Conservation (phyloP, 345 rosid species). For the Rhodamnia rubescens region DNA sequence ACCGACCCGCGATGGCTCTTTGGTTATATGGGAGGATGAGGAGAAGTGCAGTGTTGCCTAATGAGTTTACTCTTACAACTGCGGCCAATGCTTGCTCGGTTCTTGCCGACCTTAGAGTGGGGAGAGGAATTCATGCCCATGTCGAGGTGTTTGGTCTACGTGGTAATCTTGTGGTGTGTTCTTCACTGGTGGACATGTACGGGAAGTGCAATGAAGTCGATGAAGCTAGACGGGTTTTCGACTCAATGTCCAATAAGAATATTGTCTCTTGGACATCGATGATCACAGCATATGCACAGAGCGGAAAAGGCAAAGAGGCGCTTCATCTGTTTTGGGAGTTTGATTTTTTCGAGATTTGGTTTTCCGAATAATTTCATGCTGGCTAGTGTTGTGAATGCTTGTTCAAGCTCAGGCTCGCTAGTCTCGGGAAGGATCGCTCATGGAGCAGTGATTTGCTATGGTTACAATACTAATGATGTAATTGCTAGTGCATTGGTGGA, state of each 20-base stretch:
- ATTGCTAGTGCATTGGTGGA: constrained; percentile 62
- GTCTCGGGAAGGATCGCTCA: constrained; percentile 51
- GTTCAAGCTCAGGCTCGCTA: constrained; percentile 60
- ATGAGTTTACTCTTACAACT: constrained; percentile 51
- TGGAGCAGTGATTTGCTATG: constrained; percentile 39
- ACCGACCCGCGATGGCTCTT: constrained; percentile 25
- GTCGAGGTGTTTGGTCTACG: constrained; percentile 36
- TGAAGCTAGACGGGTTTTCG: constrained; percentile 52
- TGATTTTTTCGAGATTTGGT: constrained; percentile 1
- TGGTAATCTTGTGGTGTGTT: constrained; percentile 42
- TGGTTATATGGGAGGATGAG: constrained; percentile 28
- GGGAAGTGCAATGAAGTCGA: constrained; percentile 76
- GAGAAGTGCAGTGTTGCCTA: constrained; percentile 27
- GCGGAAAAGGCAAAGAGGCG: constrained; percentile 60
- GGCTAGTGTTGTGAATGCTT: constrained; percentile 60
- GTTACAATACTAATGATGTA: constrained; percentile 35
- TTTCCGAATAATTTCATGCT: constrained; percentile 55
- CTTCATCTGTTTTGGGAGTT: constrained; percentile 47
- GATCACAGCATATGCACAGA: constrained; percentile 59
- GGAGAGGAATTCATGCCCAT: constrained; percentile 45
- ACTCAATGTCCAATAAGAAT: constrained; percentile 44
- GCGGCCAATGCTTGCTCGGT: constrained; percentile 49
- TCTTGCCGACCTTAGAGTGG: constrained; percentile 32
- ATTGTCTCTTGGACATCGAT: constrained; percentile 77
- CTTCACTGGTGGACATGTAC: constrained; percentile 81